Base-by-base conservation (phyloP, 169 alveolate genomes). In the Theileria sp. region DNA sequence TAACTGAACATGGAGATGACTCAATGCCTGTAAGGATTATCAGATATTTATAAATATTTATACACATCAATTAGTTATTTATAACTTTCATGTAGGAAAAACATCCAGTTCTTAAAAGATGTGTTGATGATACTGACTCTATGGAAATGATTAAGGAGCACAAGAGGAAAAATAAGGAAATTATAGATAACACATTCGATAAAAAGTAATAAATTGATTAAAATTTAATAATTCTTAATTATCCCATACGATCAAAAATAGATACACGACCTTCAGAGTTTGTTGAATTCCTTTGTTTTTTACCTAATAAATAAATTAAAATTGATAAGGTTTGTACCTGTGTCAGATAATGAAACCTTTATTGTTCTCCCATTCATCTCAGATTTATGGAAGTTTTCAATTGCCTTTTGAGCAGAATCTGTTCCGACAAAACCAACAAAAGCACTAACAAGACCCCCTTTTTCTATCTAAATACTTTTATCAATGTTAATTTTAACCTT, bases 161-260 rank as follows among this genome's bases (percentile, higher is more conserved):
- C 0, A 71, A 70, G 54, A 68, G 44, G 28, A 79, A 83, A 56
- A 80, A 80, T 32, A 79, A 83, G 64, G 32, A 64, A n/a, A 25
- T 83, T 60, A 80, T 77, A 7, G 12, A 73, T 10, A 74, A 83
- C 38, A 61, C 77, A 75, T 86, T 83, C 7, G 64, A 17, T 74
- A 25, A 74, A 74, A 15, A 19, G 15, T 60, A 62, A 17, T 44
- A 60, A 30, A 72, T 32, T 72, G 32, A 61, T 61, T 28, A 67
- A 67, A 67, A 3, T 23, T 21, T 44, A 67, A 67, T 36, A 26
- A 7, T 67, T 67, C 36, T 32, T 69, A 69, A 50, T 69, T 21
- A 44, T 69, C 61, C 65, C 77, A 69, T 69, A 23, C 77, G 30
- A 36, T 69, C 77, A 69, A 69, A 69, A 19, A 69, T 69, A 17